Percentiles rank a stretch among this genome's conserved stretches.
These are phyloP conservation scores for Calendula officinalis DNA, from an alignment of 129 eudicot genomes.

Conservation along the genomic window DNA sequence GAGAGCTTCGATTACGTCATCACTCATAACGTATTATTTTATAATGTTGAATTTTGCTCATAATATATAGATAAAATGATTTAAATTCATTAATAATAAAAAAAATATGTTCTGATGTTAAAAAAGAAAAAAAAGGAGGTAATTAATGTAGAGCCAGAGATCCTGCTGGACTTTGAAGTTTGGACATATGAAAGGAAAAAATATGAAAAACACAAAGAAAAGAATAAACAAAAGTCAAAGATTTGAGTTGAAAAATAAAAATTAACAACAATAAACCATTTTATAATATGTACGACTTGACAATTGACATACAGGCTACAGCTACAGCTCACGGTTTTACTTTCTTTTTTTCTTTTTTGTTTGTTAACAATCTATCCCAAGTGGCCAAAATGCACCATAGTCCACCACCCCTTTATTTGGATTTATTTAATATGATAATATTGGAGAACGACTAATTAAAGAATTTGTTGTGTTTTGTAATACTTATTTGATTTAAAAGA, in stretches of 20 bases:
- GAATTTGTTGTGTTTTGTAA: neutral
- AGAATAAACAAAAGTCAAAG: constrained; percentile 19
- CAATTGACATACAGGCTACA: neutral
- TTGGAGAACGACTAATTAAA: neutral
- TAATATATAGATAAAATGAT: too few species aligned
- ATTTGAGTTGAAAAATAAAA: constrained; percentile 20
- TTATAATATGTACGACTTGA: constrained; percentile 3
- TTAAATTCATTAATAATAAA: too few species aligned
- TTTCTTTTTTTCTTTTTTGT: neutral
- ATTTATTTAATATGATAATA: constrained; percentile 8
- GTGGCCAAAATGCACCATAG: neutral
- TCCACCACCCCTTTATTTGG: neutral
- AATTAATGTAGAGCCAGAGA: constrained; percentile 11
- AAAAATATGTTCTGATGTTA: too few species aligned
- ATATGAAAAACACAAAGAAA: neutral
- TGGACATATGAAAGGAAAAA: constrained; percentile 3
- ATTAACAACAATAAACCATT: constrained; percentile 3
- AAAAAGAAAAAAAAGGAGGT: neutral
- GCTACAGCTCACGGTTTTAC: constrained; percentile 25
- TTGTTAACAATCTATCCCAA: neutral
- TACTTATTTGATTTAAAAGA: too few species aligned
- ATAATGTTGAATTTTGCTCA: too few species aligned
- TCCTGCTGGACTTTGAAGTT: neutral
- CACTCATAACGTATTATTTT: too few species aligned
- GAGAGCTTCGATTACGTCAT: too few species aligned